These are phyloP conservation scores for Aphanomyces astaci DNA, from an alignment of 352 stramenopile genomes.

Conservation along the genomic window DNA sequence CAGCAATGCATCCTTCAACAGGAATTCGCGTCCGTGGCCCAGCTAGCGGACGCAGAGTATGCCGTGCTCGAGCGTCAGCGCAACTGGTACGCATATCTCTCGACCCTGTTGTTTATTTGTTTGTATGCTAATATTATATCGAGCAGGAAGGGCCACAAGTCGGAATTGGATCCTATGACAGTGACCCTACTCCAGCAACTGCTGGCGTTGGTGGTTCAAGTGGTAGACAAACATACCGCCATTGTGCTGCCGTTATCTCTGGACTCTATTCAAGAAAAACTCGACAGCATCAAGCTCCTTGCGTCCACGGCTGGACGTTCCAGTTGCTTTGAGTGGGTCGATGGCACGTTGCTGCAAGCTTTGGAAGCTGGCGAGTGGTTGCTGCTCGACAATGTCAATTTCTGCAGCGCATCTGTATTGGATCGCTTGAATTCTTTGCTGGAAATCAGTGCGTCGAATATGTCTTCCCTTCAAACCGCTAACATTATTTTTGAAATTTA, in stretches of 20 bases:
- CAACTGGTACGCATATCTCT: conserved; percentile 7
- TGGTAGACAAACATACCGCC: no score
- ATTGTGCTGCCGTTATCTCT: no score
- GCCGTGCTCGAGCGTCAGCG: conserved; percentile 9
- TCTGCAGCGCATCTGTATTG: conserved; percentile 97
- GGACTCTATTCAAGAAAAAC: background rate
- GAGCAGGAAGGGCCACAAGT: conserved; percentile 4
- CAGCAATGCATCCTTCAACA: conserved; percentile 24
- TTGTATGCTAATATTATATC: conserved; percentile 22
- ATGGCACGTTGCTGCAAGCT: conserved; percentile 96
- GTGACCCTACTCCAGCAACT: conserved; percentile 11
- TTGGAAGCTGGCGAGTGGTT: conserved; percentile 99
- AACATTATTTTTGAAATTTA: conserved; percentile 5
- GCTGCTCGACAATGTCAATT: conserved; percentile 99
- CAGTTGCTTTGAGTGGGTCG: conserved; percentile 96
- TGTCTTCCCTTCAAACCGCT: background rate
- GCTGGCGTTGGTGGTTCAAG: background rate
- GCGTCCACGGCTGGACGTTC: conserved; percentile 21
- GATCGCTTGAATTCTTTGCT: conserved; percentile 99
- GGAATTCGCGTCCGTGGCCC: background rate
- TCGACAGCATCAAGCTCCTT: conserved; percentile 3
- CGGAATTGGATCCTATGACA: conserved; percentile 13
- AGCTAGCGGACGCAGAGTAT: background rate
- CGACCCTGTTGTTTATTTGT: no score
- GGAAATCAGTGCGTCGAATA: conserved; percentile 64